Evolutionary conservation across 495 filamentous ascomycete genomes (phyloP), one percentile per base, ranked within the genome.

Genomic region (Aspergillus avenaceus): DNA sequence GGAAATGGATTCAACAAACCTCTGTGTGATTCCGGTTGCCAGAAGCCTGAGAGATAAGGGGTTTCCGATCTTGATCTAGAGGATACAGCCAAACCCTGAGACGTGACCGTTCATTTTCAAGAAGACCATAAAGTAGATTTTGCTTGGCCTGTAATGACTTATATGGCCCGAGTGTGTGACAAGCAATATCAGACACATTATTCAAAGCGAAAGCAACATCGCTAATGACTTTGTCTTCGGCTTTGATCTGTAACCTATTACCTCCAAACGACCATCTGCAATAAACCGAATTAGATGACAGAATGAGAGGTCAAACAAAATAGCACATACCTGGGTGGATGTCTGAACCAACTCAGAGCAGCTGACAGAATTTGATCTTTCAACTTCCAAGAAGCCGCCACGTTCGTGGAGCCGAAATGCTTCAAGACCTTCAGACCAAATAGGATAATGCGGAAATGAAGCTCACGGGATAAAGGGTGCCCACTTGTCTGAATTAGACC

Each of bases 71-170:
- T 27, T 92, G 86, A 44, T 84, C 81, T 25, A 96, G 67, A 2
- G 95, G 95, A 54, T 84, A 84, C 21, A 97, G 78, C 95, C 95
- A 99, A 38, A 97, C 92, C 24, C 77, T 79, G 13, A 99, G 74
- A 27, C 95, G 84, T 11, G 79, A 78, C 58, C 86, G 81, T 67
- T 99, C 95, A 59, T 91, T 95, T 41, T 92, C 84, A 24, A 97
- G 67, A 2, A 99, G 77, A 5, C 86, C 61, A 12, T 84, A 76
- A 9, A 97, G 72, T 16, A 99, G 73, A 22, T 87, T 82, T 61
- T 96, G 89, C 63, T 92, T 96, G 7, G 76, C 61, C n/a, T 83
- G 77, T 21, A 95, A 67, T 2, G 84, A 82, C 54, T 84, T 85
- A 37, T 83, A 73, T 4, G 77, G 70, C 14, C 78, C 79, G 8